Percentiles rank a stretch among this genome's conserved stretches.
These are phyloP conservation scores for Deinandra increscens DNA, from an alignment of 129 eudicot species.

Conservation along the genomic window DNA sequence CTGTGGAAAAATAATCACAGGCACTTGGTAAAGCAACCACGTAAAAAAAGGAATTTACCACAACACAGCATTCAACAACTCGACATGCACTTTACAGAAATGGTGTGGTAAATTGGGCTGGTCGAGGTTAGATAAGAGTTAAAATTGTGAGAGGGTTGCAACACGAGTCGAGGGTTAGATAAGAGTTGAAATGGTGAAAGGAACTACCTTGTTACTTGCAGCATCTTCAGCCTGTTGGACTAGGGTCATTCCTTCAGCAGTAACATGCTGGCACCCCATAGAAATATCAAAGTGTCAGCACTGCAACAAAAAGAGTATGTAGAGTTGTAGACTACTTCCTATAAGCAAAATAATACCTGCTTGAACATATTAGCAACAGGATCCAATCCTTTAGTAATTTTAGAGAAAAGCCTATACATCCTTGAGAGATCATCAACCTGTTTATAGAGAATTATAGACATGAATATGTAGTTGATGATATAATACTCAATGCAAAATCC, in stretches of 20 bases:
- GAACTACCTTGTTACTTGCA: slow-evolving; percentile 59
- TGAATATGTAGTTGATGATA: not conserved
- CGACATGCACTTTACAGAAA: not conserved
- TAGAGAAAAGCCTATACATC: slow-evolving; percentile 70
- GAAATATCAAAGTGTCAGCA: slow-evolving; percentile 7
- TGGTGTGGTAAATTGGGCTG: too few species aligned
- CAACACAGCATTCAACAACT: not conserved
- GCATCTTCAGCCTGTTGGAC: slow-evolving; percentile 89
- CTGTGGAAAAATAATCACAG: slow-evolving; percentile 31
- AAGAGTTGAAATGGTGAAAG: too few species aligned
- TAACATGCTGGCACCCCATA: slow-evolving; percentile 62
- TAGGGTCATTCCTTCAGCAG: slow-evolving; percentile 61
- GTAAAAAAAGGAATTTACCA: not conserved
- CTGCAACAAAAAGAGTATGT: not conserved
- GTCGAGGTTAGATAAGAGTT: too few species aligned
- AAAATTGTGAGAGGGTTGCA: too few species aligned
- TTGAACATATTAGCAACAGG: slow-evolving; percentile 72
- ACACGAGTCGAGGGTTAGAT: too few species aligned
- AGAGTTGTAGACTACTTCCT: not conserved
- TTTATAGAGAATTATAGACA: not conserved
- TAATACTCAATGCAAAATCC: not conserved
- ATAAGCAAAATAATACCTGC: slow-evolving; percentile 40
- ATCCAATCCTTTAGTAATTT: slow-evolving; percentile 69
- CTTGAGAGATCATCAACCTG: slow-evolving; percentile 81
- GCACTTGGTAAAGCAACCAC: not conserved